A percentile compares a stretch with the other conserved stretches of the same genome.
These are phyloP conservation scores for Myochromella boudieri DNA, from an alignment of 768 basidiomycete species.

Conservation along the genomic window DNA sequence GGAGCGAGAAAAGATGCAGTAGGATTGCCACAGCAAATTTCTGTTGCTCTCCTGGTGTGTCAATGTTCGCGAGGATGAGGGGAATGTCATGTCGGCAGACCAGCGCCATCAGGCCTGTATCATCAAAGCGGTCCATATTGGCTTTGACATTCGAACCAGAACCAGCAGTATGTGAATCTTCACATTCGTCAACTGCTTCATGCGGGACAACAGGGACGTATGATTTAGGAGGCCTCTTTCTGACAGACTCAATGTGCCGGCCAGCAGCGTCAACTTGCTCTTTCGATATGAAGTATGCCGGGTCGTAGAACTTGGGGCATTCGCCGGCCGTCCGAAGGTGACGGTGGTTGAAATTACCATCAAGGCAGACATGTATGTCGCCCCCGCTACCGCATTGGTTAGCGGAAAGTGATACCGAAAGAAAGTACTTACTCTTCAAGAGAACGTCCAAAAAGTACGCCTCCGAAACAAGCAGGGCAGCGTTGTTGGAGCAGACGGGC, in stretches of 20 bases:
- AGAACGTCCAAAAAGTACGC: slow-evolving; percentile 20
- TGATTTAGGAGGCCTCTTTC: no score
- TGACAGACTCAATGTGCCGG: slow-evolving; percentile 18
- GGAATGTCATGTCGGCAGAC: no score
- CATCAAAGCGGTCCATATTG: slow-evolving; percentile 25
- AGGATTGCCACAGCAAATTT: slow-evolving; percentile 36
- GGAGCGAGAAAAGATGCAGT: slow-evolving; percentile 22
- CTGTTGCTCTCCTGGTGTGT: slow-evolving; percentile 36
- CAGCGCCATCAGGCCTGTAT: slow-evolving; percentile 37
- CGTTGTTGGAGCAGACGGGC: slow-evolving; percentile 23
- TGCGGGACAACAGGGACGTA: no score
- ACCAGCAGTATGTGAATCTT: slow-evolving; percentile 31
- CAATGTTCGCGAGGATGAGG: slow-evolving; percentile 7
- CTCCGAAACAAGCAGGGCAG: slow-evolving; percentile 34
- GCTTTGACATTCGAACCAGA: slow-evolving; percentile 20
- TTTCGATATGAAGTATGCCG: slow-evolving; percentile 32
- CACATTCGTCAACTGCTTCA: slow-evolving; percentile 32
- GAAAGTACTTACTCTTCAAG: slow-evolving; percentile 19
- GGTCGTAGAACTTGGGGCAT: slow-evolving; percentile 30
- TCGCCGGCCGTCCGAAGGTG: slow-evolving; percentile 30
- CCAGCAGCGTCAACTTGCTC: slow-evolving; percentile 31
- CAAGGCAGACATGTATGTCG: slow-evolving; percentile 35
- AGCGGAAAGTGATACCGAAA: background rate
- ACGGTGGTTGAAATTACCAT: no score
- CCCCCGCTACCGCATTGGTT: slow-evolving; percentile 24